Conservation (phyloP, 2,329 filamentous ascomycete genomes). For the Neonectria neomacrospora region DNA sequence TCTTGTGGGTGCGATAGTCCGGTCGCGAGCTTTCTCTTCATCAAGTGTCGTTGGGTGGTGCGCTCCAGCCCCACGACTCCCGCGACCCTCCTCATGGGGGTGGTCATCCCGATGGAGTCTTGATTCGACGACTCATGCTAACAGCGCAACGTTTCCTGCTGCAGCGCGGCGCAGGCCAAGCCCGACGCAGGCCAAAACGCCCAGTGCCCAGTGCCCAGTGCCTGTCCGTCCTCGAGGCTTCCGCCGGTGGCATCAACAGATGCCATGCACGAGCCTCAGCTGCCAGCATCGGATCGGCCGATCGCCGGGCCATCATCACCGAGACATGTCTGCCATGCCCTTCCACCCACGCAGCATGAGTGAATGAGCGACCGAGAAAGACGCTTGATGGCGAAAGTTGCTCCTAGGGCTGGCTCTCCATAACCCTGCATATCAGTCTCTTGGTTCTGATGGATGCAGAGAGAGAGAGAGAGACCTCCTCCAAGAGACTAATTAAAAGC, state of each 20-base stretch:
- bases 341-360: constrained; percentile 27
- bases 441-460: no score
- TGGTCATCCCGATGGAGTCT: constrained; percentile 42
- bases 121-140: constrained; percentile 44
- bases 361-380: constrained; percentile 25
- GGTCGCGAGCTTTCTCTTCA: constrained; percentile 8
- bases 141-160: constrained; percentile 40
- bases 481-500: not conserved
- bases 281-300: constrained; percentile 32
- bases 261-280: constrained; percentile 21
- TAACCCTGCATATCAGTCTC: not conserved
- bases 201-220: constrained; percentile 10
- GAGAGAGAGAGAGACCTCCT: no score
- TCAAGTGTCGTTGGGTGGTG: constrained; percentile 25
- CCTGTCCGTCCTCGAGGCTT: constrained; percentile 8
- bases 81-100: constrained; percentile 34
- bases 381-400: not conserved
- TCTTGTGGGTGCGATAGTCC: constrained; percentile 12
- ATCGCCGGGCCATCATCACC: constrained; percentile 34
- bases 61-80: constrained; percentile 22
- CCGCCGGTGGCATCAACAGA: constrained; percentile 9
- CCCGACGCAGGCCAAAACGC: not conserved
- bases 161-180: constrained; percentile 26
- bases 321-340: constrained; percentile 37
- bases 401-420: not conserved